phyloP scores from a whole-genome alignment of 441 rosid genomes.

The Jatropha podagrica region DNA sequence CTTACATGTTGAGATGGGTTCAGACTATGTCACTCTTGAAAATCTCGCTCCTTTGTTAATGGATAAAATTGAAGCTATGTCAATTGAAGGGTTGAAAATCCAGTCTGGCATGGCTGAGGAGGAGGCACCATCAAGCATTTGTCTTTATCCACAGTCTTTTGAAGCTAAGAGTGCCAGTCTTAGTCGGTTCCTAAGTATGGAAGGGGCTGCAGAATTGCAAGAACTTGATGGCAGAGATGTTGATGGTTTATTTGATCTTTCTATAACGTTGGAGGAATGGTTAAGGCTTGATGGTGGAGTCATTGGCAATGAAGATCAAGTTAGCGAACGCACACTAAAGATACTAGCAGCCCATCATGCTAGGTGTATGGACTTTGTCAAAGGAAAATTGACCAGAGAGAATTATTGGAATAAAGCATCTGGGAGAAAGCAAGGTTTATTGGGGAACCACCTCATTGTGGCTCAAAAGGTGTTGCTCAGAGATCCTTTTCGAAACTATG shows the following conservation, averaged over 20 bases:
- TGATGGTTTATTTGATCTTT: constrained; percentile 47
- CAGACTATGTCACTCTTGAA: constrained; percentile 38
- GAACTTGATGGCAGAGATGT: constrained; percentile 23
- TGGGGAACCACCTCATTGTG: constrained; percentile 47
- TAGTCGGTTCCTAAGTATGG: constrained; percentile 25
- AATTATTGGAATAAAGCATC: constrained; percentile 24
- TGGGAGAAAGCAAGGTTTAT: constrained; percentile 33
- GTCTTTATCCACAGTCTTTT: constrained; percentile 34
- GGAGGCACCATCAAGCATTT: constrained; percentile 50
- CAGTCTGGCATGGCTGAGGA: constrained; percentile 65
- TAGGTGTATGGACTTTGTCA: constrained; percentile 29
- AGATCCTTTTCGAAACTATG: constrained; percentile 62
- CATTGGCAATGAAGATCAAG: constrained; percentile 31
- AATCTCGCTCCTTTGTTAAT: constrained; percentile 43
- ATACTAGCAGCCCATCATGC: constrained; percentile 42
- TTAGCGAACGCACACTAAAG: constrained; percentile 25
- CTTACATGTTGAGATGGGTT: constrained; percentile 19
- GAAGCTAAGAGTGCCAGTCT: constrained; percentile 26
- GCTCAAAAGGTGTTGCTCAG: constrained; percentile 60
- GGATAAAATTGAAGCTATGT: constrained; percentile 51
- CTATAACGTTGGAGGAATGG: constrained; percentile 64
- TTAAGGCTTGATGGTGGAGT: constrained; percentile 49
- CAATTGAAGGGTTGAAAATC: constrained; percentile 65
- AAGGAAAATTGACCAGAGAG: constrained; percentile 24
- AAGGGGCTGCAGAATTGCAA: constrained; percentile 26